Evolutionary conservation across 2,329 filamentous ascomycete genomes (phyloP), one percentile per base, ranked within the genome.

Genomic region (Trichophyton benhamiae): DNA sequence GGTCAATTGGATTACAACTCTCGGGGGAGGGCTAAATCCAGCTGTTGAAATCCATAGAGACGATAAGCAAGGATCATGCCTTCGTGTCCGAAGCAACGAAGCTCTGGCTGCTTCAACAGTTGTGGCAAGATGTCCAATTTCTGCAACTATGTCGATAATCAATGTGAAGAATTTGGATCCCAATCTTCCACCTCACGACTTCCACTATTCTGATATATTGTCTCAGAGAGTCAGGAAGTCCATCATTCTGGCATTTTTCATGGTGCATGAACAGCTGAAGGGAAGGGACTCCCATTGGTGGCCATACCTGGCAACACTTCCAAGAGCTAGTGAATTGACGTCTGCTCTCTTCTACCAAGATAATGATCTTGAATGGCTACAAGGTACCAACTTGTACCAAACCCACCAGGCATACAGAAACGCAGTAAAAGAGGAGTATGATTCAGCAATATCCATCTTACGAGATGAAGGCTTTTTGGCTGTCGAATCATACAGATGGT

Each of bases 211-310:
- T 0, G 57, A 65, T 0, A 68, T 68, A 0, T 83, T 88, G 65
- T 71, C 87, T 55, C 66, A 76, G 0, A 67, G 68, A 3, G 71
- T 79, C 1, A 79, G 80, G 0, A 79, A 83, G 0, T 81, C 87
- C 65, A 82, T 87, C 61, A 73, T 85, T 57, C 80, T 83, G 7
- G 80, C 85, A 3, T 87, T 89, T 72, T 86, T 88, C 65, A 77
- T 91, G 4, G 79, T 88, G 69, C 82, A 85, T 63, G 83, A 91
- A 70, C 85, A 83, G 68, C 76, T 89, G 36, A 72, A 79, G 1
- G 82, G 81, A 1, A 61, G 72, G 1, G 68, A 78, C 1, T 87
- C 87, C 0, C 83, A 82, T 66, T 91, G 87, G 87, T 79, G 76
- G 70, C 80, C 84, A 0, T 91, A 91, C 72, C 82, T 90, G 65